Percentiles rank a stretch among this genome's conserved stretches.
phyloP scores from a whole-genome alignment of 1,284 basidiomycete species.

The Ustilago trichophora region DNA sequence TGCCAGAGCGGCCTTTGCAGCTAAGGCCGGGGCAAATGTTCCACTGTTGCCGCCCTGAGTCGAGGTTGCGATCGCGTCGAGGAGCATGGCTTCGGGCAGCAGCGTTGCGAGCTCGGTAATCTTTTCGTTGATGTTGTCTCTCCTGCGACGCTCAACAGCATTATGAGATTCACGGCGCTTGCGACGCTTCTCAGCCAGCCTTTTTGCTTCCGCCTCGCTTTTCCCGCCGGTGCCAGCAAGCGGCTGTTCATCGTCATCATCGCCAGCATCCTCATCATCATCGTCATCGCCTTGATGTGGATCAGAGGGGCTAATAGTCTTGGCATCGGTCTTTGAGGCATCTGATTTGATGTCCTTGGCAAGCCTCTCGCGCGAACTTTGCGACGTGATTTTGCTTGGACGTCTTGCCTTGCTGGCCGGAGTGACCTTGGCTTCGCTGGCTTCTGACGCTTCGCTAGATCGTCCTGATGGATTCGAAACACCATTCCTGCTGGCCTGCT shows the following conservation, averaged over 20 bases:
- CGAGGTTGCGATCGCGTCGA: conserved; percentile 60
- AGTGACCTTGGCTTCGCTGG: conserved; percentile 11
- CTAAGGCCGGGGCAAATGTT: conserved; percentile 45
- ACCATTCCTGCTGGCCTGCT: not conserved
- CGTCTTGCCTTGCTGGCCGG: conserved; percentile 18
- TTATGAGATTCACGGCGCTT: conserved; percentile 85
- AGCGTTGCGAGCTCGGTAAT: conserved; percentile 86
- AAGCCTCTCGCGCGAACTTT: conserved; percentile 13
- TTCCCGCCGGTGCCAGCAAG: conserved; percentile 11
- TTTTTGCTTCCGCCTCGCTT: conserved; percentile 48
- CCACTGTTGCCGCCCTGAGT: conserved; percentile 57
- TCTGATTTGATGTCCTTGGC: conserved; percentile 25
- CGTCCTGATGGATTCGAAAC: not conserved
- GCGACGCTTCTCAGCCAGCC: conserved; percentile 75
- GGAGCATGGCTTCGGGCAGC: conserved; percentile 75
- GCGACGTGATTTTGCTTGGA: conserved; percentile 29
- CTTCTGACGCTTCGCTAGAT: conserved; percentile 30
- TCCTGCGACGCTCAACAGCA: conserved; percentile 82
- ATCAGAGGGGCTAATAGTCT: conserved; percentile 24
- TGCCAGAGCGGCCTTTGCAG: conserved; percentile 46
- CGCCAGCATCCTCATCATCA: conserved; percentile 37
- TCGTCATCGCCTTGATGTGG: conserved; percentile 29
- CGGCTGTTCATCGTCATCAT: conserved; percentile 36
- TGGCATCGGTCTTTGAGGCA: conserved; percentile 6
- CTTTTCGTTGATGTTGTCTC: conserved; percentile 94